These are phyloP conservation scores for Ballota nigra DNA, from an alignment of 257 asterid species.

Conservation along the genomic window DNA sequence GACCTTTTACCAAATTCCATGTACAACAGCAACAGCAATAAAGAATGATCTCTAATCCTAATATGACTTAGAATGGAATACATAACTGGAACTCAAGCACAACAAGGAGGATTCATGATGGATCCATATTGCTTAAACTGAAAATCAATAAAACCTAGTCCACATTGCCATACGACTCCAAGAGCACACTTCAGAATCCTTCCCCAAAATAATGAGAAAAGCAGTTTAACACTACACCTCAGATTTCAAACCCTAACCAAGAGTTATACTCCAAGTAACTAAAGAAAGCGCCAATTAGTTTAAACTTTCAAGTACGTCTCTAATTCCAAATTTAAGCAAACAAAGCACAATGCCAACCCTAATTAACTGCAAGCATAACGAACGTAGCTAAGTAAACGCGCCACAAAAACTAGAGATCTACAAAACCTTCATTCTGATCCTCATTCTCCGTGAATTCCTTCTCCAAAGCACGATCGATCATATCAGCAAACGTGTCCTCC, in stretches of 20 bases:
- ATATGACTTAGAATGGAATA: slow-evolving; percentile 7
- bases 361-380: slow-evolving; percentile 8
- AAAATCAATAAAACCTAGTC: slow-evolving; percentile 1
- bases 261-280: background rate
- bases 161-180: slow-evolving; percentile 16
- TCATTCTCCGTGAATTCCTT: slow-evolving; percentile 92
- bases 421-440: slow-evolving; percentile 76
- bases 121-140: slow-evolving; percentile 20
- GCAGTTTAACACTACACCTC: background rate
- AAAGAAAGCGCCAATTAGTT: background rate
- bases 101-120: slow-evolving; percentile 13
- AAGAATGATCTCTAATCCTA: background rate
- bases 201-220: background rate
- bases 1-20: background rate
- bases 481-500: slow-evolving; percentile 89
- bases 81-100: background rate
- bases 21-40: background rate
- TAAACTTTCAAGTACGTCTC: background rate
- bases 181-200: background rate
- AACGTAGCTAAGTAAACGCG: slow-evolving; percentile 23
- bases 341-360: slow-evolving; percentile 32
- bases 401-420: slow-evolving; percentile 40
- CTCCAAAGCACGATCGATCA: slow-evolving; percentile 93
- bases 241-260: slow-evolving; percentile 4
- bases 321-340: slow-evolving; percentile 2